These are phyloP conservation scores for Fagopyrum esculentum DNA, from an alignment of 148 eudicot genomes.

Conservation along the genomic window DNA sequence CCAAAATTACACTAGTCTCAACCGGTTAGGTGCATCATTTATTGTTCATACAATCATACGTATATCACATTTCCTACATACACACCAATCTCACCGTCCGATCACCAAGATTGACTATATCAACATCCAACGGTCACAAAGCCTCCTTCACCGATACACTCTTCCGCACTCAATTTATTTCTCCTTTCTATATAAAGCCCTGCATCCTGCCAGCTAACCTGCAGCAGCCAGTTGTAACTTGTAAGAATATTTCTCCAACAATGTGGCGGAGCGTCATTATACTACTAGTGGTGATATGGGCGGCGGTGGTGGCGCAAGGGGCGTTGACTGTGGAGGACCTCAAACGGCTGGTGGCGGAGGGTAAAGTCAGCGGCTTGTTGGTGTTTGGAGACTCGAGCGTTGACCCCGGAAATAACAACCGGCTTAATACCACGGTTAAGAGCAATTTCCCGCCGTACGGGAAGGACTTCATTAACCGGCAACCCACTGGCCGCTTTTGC, in stretches of 20 bases:
- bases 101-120: background rate
- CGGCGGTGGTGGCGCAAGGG: background rate
- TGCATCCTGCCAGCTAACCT: background rate
- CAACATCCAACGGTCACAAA: background rate
- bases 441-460: slow-evolving; percentile 19
- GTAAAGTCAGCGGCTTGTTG: background rate
- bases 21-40: background rate
- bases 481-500: slow-evolving; percentile 14
- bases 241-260: background rate
- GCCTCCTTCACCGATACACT: background rate
- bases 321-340: slow-evolving; percentile 1
- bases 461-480: slow-evolving; percentile 3
- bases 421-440: slow-evolving; percentile 7
- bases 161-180: background rate
- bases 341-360: background rate
- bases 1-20: background rate
- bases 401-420: slow-evolving; percentile 18
- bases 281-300: slow-evolving; percentile 2
- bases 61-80: no score
- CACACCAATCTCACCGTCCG: background rate
- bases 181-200: background rate
- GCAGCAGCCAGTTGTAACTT: background rate
- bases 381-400: slow-evolving; percentile 19
- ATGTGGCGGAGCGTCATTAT: background rate
- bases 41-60: background rate